Evolutionary conservation across 805 yeast species (phyloP).

Genomic region (Wickerhamomyces ciferrii): DNA sequence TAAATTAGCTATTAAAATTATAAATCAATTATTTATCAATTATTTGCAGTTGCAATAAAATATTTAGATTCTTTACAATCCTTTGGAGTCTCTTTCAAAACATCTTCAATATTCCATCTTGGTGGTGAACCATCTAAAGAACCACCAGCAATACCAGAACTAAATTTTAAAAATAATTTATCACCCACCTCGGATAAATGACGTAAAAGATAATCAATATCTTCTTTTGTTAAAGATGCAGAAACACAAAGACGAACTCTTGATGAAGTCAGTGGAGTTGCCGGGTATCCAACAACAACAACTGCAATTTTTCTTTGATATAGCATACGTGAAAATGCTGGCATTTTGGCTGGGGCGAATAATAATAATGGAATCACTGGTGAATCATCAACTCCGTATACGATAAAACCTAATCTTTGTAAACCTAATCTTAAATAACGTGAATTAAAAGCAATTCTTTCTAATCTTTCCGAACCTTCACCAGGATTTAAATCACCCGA

Average conservation of each 20-base stretch:
- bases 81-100: constrained; percentile 62
- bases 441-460: constrained; percentile 93
- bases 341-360: constrained; percentile 92
- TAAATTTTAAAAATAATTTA: constrained; percentile 63
- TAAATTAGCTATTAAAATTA: too few species aligned
- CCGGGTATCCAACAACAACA: constrained; percentile 97
- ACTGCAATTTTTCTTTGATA: constrained; percentile 80
- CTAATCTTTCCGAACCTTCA: constrained; percentile 86
- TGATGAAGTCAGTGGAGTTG: constrained; percentile 86
- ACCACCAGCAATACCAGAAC: constrained; percentile 72
- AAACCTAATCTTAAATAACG: constrained; percentile 88
- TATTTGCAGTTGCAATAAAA: constrained; percentile 21
- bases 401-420: constrained; percentile 89
- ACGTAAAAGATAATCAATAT: constrained; percentile 73
- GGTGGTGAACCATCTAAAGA: constrained; percentile 57
- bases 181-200: constrained; percentile 79
- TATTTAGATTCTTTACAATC: constrained; percentile 44
- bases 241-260: constrained; percentile 93
- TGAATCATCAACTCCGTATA: constrained; percentile 92
- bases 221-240: constrained; percentile 88
- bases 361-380: constrained; percentile 90
- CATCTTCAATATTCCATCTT: constrained; percentile 78
- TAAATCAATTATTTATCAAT: too few species aligned
- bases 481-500: constrained; percentile 83
- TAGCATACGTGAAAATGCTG: constrained; percentile 81